Conservation (phyloP, 148 eudicot genomes). For the Spergularia bocconei region DNA sequence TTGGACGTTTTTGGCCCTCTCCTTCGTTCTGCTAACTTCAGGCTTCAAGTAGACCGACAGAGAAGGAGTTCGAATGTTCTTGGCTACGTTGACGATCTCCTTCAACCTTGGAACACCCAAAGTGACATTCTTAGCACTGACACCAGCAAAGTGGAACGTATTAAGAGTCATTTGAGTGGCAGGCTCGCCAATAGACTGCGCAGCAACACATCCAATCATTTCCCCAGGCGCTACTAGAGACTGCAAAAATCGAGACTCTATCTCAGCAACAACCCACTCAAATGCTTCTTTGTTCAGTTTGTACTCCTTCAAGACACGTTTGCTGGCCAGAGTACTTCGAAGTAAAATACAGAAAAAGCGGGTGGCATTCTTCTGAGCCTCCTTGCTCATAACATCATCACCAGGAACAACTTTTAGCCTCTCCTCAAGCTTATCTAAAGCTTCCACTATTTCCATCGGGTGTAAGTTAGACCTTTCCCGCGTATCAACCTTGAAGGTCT, state of each 20-base stretch:
- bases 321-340: slow-evolving; percentile 88
- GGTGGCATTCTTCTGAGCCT: slow-evolving; percentile 97
- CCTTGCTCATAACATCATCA: slow-evolving; percentile 82
- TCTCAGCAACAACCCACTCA: slow-evolving; percentile 97
- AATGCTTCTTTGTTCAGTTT: slow-evolving; percentile 94
- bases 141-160: slow-evolving; percentile 99
- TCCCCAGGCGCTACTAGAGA: slow-evolving; percentile 98
- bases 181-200: slow-evolving; percentile 99
- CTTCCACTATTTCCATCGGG: slow-evolving; percentile 96
- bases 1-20: slow-evolving; percentile 89
- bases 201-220: slow-evolving; percentile 99
- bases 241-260: slow-evolving; percentile 90
- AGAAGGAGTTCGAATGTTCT: slow-evolving; percentile 95
- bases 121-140: slow-evolving; percentile 99
- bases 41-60: slow-evolving; percentile 89
- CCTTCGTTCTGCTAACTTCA: slow-evolving; percentile 69
- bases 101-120: slow-evolving; percentile 98
- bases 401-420: slow-evolving; percentile 93
- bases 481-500: slow-evolving; percentile 83
- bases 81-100: slow-evolving; percentile 96
- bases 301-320: slow-evolving; percentile 86
- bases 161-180: slow-evolving; percentile 99
- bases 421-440: slow-evolving; percentile 97
- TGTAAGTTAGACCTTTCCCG: slow-evolving; percentile 88
- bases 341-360: slow-evolving; percentile 89